phyloP scores from a whole-genome alignment of 1,284 basidiomycete genomes.

The Boletellus deceptivus region DNA sequence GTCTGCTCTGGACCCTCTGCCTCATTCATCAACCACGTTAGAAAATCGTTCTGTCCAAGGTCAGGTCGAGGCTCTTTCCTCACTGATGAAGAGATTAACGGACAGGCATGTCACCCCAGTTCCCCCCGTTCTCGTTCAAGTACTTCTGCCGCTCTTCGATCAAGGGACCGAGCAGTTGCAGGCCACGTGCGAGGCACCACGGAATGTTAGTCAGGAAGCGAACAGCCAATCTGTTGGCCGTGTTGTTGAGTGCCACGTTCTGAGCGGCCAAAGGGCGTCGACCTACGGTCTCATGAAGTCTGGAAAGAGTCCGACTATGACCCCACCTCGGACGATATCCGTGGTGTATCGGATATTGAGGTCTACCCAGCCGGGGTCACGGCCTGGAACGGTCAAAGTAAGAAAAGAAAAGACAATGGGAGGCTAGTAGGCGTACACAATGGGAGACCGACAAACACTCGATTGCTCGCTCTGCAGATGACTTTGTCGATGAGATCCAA shows the following conservation, averaged over 20 bases:
- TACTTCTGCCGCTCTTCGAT: conserved; percentile 37
- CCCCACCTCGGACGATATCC: conserved; percentile 27
- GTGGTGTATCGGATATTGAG: conserved; percentile 36
- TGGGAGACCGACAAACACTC: conserved; percentile 39
- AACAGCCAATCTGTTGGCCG: conserved; percentile 1
- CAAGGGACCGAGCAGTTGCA: conserved; percentile 33
- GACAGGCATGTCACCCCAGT: conserved; percentile 41
- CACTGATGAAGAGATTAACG: conserved; percentile 7
- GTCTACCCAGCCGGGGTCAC: conserved; percentile 38
- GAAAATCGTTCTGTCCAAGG: conserved; percentile 37
- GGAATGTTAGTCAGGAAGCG: not conserved
- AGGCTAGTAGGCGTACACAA: conserved; percentile 31
- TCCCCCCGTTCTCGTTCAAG: conserved; percentile 34
- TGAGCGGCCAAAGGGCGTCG: too few species aligned
- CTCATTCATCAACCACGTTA: conserved; percentile 47
- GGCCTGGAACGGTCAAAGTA: conserved; percentile 31
- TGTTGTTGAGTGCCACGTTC: not conserved
- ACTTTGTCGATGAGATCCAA: conserved; percentile 22
- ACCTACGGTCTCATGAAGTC: conserved; percentile 39
- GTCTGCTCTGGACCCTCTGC: conserved; percentile 27
- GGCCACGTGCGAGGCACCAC: conserved; percentile 1
- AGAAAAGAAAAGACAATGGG: not conserved
- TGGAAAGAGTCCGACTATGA: conserved; percentile 38
- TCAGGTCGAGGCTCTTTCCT: not conserved
- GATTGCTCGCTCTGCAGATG: conserved; percentile 35